These are phyloP conservation scores for Pseudocercospora fijiensis DNA, from an alignment of 2,329 filamentous ascomycete species.

Conservation along the genomic window DNA sequence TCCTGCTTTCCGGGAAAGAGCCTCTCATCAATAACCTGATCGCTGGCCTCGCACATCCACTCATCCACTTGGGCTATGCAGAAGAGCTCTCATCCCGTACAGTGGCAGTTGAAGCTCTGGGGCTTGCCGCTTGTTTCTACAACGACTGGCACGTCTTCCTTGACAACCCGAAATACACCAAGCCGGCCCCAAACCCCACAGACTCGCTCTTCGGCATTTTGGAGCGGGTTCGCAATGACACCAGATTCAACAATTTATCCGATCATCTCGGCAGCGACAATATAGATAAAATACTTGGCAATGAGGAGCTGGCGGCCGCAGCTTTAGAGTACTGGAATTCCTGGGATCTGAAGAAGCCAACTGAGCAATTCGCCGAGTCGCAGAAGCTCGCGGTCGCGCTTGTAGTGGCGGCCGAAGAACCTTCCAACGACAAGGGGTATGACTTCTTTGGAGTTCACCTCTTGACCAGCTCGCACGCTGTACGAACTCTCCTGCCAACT, in stretches of 20 bases:
- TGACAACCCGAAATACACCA: constrained; percentile 72
- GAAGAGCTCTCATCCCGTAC: constrained; percentile 84
- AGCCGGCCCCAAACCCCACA: constrained; percentile 58
- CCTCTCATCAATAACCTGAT: constrained; percentile 80
- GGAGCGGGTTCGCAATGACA: constrained; percentile 65
- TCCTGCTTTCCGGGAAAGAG: constrained; percentile 69
- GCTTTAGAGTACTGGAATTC: constrained; percentile 89
- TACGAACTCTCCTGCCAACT: constrained; percentile 78
- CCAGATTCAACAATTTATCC: constrained; percentile 67
- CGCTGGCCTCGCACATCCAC: constrained; percentile 76
- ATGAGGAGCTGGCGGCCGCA: constrained; percentile 68
- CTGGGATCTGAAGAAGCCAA: constrained; percentile 70
- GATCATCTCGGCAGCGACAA: constrained; percentile 60
- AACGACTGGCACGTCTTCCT: constrained; percentile 59
- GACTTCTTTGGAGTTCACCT: constrained; percentile 83
- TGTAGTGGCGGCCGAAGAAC: constrained; percentile 56
- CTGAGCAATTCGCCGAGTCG: constrained; percentile 72
- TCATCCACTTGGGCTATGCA: constrained; percentile 95
- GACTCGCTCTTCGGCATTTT: constrained; percentile 70
- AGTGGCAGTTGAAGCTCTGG: constrained; percentile 83
- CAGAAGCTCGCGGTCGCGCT: constrained; percentile 60
- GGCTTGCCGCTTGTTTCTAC: constrained; percentile 63
- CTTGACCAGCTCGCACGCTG: constrained; percentile 81
- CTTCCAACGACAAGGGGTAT: constrained; percentile 59
- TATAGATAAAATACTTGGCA: constrained; percentile 64